These are phyloP conservation scores for Mycena rosella DNA, from an alignment of 768 basidiomycete genomes.

Conservation along the genomic window DNA sequence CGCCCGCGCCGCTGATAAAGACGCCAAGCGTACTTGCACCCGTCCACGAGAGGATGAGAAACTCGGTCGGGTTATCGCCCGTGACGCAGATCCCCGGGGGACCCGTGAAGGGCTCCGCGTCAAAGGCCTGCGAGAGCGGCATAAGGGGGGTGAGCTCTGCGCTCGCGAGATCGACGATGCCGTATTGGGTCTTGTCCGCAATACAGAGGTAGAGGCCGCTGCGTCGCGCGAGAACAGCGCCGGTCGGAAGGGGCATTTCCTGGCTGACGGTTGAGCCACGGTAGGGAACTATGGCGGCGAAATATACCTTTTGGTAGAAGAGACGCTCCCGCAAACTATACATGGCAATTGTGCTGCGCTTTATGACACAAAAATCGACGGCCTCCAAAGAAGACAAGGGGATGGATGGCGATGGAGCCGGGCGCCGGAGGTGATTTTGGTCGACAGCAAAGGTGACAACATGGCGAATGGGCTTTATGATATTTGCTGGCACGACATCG, in stretches of 20 bases:
- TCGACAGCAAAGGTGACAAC: conserved; percentile 88
- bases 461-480: conserved; percentile 84
- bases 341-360: conserved; percentile 72
- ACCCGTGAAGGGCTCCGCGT: conserved; percentile 53
- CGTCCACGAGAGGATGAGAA: conserved; percentile 88
- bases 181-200: conserved; percentile 80
- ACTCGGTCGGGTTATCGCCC: conserved; percentile 72
- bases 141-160: conserved; percentile 79
- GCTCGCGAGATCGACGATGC: conserved; percentile 81
- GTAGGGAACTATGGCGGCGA: not conserved
- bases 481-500: conserved; percentile 70
- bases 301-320: conserved; percentile 67
- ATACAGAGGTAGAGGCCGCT: conserved; percentile 76
- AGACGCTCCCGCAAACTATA: conserved; percentile 76
- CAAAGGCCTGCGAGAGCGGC: conserved; percentile 80
- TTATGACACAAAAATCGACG: conserved; percentile 81
- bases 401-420: conserved; percentile 56
- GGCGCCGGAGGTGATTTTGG: conserved; percentile 73
- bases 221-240: conserved; percentile 71
- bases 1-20: conserved; percentile 87
- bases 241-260: conserved; percentile 79
- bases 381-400: conserved; percentile 57
- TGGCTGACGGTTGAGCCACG: conserved; percentile 41
- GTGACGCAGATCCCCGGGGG: conserved; percentile 84
- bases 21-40: conserved; percentile 86